These are phyloP conservation scores for Pythium pectinolyticum DNA, from an alignment of 352 stramenopile species.

Conservation along the genomic window DNA sequence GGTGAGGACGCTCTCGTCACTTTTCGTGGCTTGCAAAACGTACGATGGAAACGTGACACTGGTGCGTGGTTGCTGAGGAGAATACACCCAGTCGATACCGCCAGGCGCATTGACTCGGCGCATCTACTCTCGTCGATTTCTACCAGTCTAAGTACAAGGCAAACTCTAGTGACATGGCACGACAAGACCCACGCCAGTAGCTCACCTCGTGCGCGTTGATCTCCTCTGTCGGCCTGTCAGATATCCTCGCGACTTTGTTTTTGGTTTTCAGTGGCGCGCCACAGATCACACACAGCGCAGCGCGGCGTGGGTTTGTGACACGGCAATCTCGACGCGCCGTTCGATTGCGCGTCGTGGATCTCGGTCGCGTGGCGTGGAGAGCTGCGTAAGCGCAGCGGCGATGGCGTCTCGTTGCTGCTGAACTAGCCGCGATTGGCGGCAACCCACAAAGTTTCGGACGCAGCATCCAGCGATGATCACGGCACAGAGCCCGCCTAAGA, in stretches of 20 bases:
- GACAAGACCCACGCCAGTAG: no score
- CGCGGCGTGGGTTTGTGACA: constrained; percentile 17
- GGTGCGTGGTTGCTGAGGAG: background rate
- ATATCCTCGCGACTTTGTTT: background rate
- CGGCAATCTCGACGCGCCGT: background rate
- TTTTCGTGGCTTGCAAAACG: background rate
- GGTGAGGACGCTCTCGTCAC: background rate
- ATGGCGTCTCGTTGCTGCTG: no score
- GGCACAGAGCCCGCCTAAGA: no score
- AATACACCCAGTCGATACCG: constrained; percentile 12
- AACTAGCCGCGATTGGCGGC: no score
- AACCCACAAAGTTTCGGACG: no score
- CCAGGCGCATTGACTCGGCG: constrained; percentile 2
- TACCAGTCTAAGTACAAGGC: background rate
- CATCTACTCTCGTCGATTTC: constrained; percentile 21
- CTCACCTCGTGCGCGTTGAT: background rate
- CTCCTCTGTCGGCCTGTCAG: background rate
- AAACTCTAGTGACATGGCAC: background rate
- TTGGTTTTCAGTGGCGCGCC: background rate
- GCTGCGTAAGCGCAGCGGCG: no score
- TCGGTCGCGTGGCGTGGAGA: background rate
- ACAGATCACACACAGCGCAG: constrained; percentile 18
- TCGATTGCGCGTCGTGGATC: background rate
- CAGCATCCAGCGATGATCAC: no score
- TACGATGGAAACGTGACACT: constrained; percentile 8